Evolutionary conservation across 805 yeast species (phyloP).

Genomic region (Monosporozyma solicola): DNA sequence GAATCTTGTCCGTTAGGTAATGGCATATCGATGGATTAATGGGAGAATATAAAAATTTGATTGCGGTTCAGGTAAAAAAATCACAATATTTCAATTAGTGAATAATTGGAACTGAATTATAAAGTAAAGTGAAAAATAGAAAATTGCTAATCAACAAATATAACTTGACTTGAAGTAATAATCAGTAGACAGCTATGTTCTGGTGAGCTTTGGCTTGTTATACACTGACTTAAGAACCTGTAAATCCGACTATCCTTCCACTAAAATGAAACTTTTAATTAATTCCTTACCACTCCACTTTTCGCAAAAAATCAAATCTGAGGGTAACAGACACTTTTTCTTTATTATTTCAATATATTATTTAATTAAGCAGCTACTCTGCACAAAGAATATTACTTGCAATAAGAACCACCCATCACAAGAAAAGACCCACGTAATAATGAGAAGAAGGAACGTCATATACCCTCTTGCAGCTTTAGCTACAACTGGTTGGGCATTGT

Average conservation of each 20-base stretch:
- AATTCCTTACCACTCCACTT: background rate
- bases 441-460: background rate
- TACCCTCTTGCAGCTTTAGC: background rate
- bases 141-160: background rate
- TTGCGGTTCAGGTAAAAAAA: background rate
- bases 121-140: background rate
- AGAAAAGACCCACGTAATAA: background rate
- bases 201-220: background rate
- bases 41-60: background rate
- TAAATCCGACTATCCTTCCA: background rate
- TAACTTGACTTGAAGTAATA: background rate
- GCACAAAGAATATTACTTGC: background rate
- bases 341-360: background rate
- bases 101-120: background rate
- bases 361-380: background rate
- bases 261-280: background rate
- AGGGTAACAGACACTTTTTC: background rate
- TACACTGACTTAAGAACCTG: background rate
- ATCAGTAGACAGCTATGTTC: background rate
- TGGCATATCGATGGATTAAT: background rate
- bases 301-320: background rate
- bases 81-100: too few species aligned
- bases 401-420: background rate
- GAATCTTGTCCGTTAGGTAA: constrained; percentile 15
- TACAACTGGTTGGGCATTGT: background rate